Evolutionary conservation across 352 stramenopile genomes (phyloP).

Genomic region (Globisporangium irregulare): DNA sequence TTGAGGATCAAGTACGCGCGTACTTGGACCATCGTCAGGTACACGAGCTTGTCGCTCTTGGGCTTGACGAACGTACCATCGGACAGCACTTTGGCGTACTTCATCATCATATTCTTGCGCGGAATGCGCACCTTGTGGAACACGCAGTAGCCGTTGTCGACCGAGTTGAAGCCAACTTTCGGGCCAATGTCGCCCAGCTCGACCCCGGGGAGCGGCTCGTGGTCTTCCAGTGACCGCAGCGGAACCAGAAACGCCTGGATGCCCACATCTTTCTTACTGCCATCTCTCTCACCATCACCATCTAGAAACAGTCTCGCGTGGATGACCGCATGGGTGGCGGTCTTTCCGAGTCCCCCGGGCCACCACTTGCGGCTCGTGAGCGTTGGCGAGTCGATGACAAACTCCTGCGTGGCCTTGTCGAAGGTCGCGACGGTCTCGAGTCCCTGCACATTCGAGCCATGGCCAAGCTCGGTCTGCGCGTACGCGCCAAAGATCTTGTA

Average conservation of each 20-base stretch:
- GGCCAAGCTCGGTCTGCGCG: conserved; percentile 94
- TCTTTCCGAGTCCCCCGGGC: conserved; percentile 91
- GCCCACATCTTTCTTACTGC: conserved; percentile 52
- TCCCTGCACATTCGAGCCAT: conserved; percentile 90
- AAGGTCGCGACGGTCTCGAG: conserved; percentile 93
- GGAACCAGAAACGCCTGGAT: conserved; percentile 97
- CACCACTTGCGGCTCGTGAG: conserved; percentile 96
- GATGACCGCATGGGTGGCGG: conserved; percentile 90
- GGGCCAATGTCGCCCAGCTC: conserved; percentile 62
- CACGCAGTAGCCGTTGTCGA: conserved; percentile 78
- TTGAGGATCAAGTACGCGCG: conserved; percentile 12
- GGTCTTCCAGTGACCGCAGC: conserved; percentile 84
- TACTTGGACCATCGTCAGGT: conserved; percentile 38
- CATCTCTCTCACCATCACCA: not conserved
- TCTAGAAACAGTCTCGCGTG: conserved; percentile 81
- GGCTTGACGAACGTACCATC: conserved; percentile 62
- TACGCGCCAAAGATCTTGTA: conserved; percentile 89
- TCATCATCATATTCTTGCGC: conserved; percentile 70
- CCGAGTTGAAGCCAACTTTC: conserved; percentile 68
- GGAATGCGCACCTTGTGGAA: conserved; percentile 75
- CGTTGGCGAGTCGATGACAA: conserved; percentile 93
- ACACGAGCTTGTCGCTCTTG: conserved; percentile 58
- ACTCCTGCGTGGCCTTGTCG: conserved; percentile 87
- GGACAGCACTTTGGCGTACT: conserved; percentile 56
- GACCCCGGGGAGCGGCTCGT: conserved; percentile 46